Evolutionary conservation across 345 rosid genomes (phyloP).

Genomic region (Citrus glauca): DNA sequence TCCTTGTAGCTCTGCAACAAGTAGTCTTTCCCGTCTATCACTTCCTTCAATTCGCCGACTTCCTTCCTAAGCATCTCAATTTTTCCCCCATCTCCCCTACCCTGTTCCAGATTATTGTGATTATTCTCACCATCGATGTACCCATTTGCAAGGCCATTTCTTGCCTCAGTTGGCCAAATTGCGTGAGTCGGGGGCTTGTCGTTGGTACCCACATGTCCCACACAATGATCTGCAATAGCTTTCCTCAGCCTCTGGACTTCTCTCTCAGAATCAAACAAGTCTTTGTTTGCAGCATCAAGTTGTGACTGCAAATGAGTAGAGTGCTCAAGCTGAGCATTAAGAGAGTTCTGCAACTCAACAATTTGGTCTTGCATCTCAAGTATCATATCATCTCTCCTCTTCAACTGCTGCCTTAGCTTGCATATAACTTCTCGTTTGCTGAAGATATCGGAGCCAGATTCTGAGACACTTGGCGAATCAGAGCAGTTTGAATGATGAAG

Average conservation of each 20-base stretch:
- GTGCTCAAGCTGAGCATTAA: conserved; percentile 55
- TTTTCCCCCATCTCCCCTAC: conserved; percentile 46
- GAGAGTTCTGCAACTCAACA: conserved; percentile 61
- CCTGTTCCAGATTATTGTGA: conserved; percentile 41
- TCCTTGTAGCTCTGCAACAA: conserved; percentile 77
- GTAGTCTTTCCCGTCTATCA: conserved; percentile 87
- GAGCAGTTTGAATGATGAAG: conserved; percentile 81
- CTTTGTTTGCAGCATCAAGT: conserved; percentile 67
- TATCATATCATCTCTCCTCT: conserved; percentile 93
- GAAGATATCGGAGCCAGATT: conserved; percentile 94
- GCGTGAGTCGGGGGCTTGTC: conserved; percentile 34
- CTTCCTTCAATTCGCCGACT: conserved; percentile 81
- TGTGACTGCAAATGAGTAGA: conserved; percentile 72
- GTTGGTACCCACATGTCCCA: conserved; percentile 34
- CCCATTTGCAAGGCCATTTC: conserved; percentile 63
- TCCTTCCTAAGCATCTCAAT: conserved; percentile 77
- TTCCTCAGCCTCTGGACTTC: conserved; percentile 86
- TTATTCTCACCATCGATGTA: conserved; percentile 40
- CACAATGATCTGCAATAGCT: conserved; percentile 82
- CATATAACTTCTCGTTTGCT: conserved; percentile 92
- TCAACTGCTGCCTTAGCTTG: conserved; percentile 87
- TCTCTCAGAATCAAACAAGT: conserved; percentile 71
- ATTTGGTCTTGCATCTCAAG: conserved; percentile 98
- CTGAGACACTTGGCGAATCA: conserved; percentile 93
- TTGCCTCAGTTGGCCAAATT: conserved; percentile 43